Base-by-base conservation (phyloP, 2,329 filamentous ascomycete genomes). In the Colletotrichum sublineola region DNA sequence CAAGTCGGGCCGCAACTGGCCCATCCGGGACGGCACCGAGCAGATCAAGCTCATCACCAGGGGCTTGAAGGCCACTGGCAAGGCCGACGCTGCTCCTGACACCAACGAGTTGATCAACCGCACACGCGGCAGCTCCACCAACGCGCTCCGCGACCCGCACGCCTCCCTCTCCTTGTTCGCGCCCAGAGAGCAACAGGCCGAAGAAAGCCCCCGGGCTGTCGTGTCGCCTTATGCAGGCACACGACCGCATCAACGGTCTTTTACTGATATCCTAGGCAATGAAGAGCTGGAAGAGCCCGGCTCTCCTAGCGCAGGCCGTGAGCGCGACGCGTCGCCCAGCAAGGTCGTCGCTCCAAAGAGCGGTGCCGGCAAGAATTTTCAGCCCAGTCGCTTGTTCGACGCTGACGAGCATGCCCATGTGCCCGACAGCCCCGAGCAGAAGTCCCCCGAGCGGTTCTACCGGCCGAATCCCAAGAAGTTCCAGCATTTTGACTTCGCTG, bases 1-100 rank as follows among this genome's bases (percentile, higher is more conserved):
- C 78, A 92, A 92, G 80, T 92, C 93, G 66, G 94, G 94, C 68
- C 93, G 93, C 81, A 97, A 96, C 83, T 99, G 96, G 96, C 96
- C 96, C 67, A 97, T 99, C 79, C 90, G 91, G 76, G 95, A 97
- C 80, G 93, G 92, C 79, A 90, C 90, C 77, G 95, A 97, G 66
- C 95, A 98, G 84, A 87, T 92, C 76, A 91, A 90, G 77, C 85
- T 97, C 78, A 94, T 97, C 77, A 86, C 88, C 75, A 86, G 85
- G 62, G 91, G 87, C 75, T 84, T 90, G 77, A 88, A 88, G 77
- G 81, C 84, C 50, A 81, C 83, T n/a, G 84, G 84, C 69, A 81
- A 79, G 69, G 75, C 78, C 53, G 78, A 79, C n/a, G 76, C 77
- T 9, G 77, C 80, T 46, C 79, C 81, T 61, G 78, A 76, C 71